A percentile compares a stretch with the other conserved stretches of the same genome.
Conservation (phyloP, 2,329 filamentous ascomycete genomes). For the Aspergillus ochraceus region DNA sequence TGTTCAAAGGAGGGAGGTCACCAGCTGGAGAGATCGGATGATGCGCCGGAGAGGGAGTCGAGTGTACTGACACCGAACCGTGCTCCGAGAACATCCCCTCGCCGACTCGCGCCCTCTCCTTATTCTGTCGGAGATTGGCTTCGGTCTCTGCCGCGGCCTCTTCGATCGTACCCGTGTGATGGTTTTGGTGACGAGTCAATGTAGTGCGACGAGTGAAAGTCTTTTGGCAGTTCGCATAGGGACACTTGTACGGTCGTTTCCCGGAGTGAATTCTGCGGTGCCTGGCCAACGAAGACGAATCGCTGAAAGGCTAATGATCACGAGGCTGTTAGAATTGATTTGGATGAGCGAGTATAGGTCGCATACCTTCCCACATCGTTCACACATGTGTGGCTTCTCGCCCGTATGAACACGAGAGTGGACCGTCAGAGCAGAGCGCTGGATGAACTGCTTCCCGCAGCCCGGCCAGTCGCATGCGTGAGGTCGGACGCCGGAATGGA, state of each 20-base stretch:
- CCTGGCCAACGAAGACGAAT: constrained; percentile 88
- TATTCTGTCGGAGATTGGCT: constrained; percentile 69
- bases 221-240: constrained; percentile 96
- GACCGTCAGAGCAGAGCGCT: constrained; percentile 91
- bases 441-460: constrained; percentile 96
- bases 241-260: constrained; percentile 95
- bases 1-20: constrained; percentile 69
- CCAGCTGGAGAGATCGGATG: constrained; percentile 75
- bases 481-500: constrained; percentile 86
- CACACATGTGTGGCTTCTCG: constrained; percentile 98
- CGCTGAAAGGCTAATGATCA: constrained; percentile 76
- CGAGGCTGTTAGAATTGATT: background rate
- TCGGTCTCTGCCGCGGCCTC: constrained; percentile 88
- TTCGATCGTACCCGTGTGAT: constrained; percentile 92
- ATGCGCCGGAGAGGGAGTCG: constrained; percentile 81
- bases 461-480: constrained; percentile 87
- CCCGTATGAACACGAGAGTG: constrained; percentile 95
- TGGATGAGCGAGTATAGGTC: background rate
- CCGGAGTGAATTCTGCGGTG: constrained; percentile 95
- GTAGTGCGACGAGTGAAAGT: constrained; percentile 96
- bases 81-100: constrained; percentile 47
- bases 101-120: constrained; percentile 36
- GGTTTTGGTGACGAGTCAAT: constrained; percentile 90
- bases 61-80: constrained; percentile 46
- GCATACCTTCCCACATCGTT: constrained; percentile 89